Evolutionary conservation across 805 yeast species (phyloP), one percentile per base, ranked within the genome.

Genomic region (Candida glaebosa): DNA sequence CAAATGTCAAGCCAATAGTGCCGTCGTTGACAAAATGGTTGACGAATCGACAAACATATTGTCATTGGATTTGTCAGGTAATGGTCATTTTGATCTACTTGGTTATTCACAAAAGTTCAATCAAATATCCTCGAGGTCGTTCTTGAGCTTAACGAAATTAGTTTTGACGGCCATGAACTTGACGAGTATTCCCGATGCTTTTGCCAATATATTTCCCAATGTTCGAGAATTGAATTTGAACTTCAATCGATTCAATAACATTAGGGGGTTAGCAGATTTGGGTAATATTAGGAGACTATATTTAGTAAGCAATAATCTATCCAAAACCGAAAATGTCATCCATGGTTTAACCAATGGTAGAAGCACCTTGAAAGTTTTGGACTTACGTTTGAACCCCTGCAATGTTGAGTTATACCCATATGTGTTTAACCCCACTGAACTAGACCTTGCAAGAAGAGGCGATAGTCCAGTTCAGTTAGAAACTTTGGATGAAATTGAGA

Each of bases 401-500:
- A 76, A 71, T 32, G 56, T 61, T 33, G 71, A 66, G 8, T 61
- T 73, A 37, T 76, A 78, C 51, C 80, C 83, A 0, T 76, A 68
- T 48, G 78, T 78, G 1, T 77, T 78, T 54, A 71, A 69, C 45
- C 74, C 75, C 3, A 64, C 65, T 6, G 78, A 69, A 38, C 42
- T 60, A 15, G 69, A 59, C 18, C 50, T 50, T 24, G 47, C 46
- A 6, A 34, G 45, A 20, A 41, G 48, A n/a, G 47, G 46, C 24
- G 45, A 31, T 12, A 62, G 62, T 38, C 68, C 71, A 2, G 61
- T 76, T 14, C 73, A 67, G 31, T 51, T 76, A 33, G 76, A 71
- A 28, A 70, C 69, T 3, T 53, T 66, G 36, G 80, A 76, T 37
- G 82, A 76, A 45, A 73, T 77, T 18, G 79, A 75, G 47, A 75